A percentile compares a stretch with the other conserved stretches of the same genome.
Evolutionary conservation across 441 rosid genomes (phyloP).

Genomic region (Populus hybrid): DNA sequence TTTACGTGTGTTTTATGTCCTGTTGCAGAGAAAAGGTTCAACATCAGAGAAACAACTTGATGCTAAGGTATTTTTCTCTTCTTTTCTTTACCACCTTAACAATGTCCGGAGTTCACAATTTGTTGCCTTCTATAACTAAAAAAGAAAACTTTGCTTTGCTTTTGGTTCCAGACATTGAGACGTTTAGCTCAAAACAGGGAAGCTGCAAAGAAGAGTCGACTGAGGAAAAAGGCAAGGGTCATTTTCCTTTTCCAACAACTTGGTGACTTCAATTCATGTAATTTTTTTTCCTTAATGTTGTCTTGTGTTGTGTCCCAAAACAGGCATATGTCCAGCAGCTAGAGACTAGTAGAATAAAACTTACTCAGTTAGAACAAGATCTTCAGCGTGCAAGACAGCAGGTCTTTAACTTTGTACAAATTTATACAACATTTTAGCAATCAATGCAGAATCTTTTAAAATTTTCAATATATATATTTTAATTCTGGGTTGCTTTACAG

Average conservation of each 20-base stretch:
- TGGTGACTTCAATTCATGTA: background rate
- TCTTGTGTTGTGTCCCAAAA: background rate
- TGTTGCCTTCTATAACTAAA: background rate
- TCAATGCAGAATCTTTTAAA: background rate
- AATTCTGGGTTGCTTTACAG: slow-evolving; percentile 31
- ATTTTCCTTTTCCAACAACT: slow-evolving; percentile 9
- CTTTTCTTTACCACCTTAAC: background rate
- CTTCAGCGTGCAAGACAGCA: slow-evolving; percentile 91
- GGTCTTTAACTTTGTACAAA: slow-evolving; percentile 30
- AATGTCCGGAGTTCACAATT: slow-evolving; percentile 11
- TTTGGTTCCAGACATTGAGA: slow-evolving; percentile 68
- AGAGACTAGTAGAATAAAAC: slow-evolving; percentile 89
- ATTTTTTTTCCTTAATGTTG: background rate
- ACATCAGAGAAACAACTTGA: slow-evolving; percentile 82
- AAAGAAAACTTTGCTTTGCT: background rate
- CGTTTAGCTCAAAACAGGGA: slow-evolving; percentile 99
- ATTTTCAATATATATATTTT: background rate
- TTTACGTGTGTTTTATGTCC: slow-evolving; percentile 26
- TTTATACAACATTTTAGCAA: background rate
- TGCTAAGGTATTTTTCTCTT: slow-evolving; percentile 67
- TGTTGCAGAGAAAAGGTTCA: slow-evolving; percentile 80
- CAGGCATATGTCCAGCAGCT: slow-evolving; percentile 99
- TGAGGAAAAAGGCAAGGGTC: slow-evolving; percentile 74
- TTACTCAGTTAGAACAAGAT: slow-evolving; percentile 89
- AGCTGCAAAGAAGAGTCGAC: slow-evolving; percentile 97